Base-by-base conservation (phyloP, 352 stramenopile species). In the Globisporangium cystogenes region DNA sequence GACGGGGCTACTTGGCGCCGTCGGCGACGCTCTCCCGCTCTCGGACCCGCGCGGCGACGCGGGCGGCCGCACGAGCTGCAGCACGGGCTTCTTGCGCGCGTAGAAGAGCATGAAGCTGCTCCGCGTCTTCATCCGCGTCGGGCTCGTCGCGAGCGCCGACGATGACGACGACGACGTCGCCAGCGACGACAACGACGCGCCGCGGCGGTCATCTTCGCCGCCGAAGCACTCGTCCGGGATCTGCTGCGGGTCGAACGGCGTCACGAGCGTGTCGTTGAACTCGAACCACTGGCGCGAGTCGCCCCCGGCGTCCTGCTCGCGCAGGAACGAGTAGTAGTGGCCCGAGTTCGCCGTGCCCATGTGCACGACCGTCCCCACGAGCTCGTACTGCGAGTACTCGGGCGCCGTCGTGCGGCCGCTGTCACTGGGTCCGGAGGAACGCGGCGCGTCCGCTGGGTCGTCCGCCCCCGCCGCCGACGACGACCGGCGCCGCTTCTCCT, bases 101-200 rank as follows among this genome's bases (percentile, higher is more conserved):
- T 95, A 95, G 41, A 94, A 78, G 8, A 95, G 65, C 83, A 95
- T 94, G 40, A 95, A 95, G 53, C 82, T 92, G 51, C 83, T 95
- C 35, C 82, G 74, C 27, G 74, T 93, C 60, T 91, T 93, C 69
- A 91, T 89, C 18, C 70, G 62, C 14, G 24, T 52, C 21, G 64
- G 50, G 2, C 59, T 51, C 43, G 40, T 23, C n/a, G 40, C 27
- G 2, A 27, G 33, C 20, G 47, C 23, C 33, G 47, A 6, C 8
- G 63, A 62, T 3, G 53, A 51, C 7, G 29, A 47, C n/a, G 62
- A 51, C 10, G 33, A 57, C 45, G 57, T 53, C 20, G 58, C 59
- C 10, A 54, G 18, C 1, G 57, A 54, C 20, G 58, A 61, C 10
- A 54, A 20, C 1, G 60, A 66, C 4, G 23, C 29, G 4, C 45